These are phyloP conservation scores for Tolypocladium amazonense DNA, from an alignment of 2,329 filamentous ascomycete species.

Conservation along the genomic window DNA sequence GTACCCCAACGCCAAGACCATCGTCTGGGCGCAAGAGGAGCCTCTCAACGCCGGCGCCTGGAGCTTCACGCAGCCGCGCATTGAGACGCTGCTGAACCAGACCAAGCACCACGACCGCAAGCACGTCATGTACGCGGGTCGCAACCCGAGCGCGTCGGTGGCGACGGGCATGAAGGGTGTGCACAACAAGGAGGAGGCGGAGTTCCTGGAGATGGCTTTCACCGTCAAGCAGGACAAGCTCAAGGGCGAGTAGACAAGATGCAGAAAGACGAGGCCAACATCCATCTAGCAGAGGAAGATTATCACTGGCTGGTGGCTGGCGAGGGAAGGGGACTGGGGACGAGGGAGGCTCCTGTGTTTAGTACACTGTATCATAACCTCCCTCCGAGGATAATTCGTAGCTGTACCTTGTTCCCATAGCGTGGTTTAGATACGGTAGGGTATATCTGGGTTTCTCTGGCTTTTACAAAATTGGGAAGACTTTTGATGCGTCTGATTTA, in stretches of 20 bases:
- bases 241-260: constrained; percentile 46
- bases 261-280: neutral
- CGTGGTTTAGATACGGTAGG: constrained; percentile 4
- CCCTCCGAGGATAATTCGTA: constrained; percentile 1
- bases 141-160: constrained; percentile 85
- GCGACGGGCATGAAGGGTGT: constrained; percentile 83
- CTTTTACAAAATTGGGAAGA: neutral
- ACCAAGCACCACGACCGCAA: constrained; percentile 88
- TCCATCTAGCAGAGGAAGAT: neutral
- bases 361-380: constrained; percentile 7
- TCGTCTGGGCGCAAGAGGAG: constrained; percentile 97
- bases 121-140: constrained; percentile 94
- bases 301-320: neutral
- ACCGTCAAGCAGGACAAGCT: constrained; percentile 57
- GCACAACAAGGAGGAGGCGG: constrained; percentile 88
- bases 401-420: constrained; percentile 2
- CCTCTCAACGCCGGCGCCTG: constrained; percentile 94
- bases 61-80: constrained; percentile 93
- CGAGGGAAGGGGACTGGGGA: neutral
- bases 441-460: neutral
- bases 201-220: constrained; percentile 60
- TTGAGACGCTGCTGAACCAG: constrained; percentile 91
- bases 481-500: neutral
- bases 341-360: constrained; percentile 3
- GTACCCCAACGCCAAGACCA: constrained; percentile 95